Evolutionary conservation across 768 basidiomycete genomes (phyloP), one percentile per base, ranked within the genome.

Genomic region (Lentinula sp.): DNA sequence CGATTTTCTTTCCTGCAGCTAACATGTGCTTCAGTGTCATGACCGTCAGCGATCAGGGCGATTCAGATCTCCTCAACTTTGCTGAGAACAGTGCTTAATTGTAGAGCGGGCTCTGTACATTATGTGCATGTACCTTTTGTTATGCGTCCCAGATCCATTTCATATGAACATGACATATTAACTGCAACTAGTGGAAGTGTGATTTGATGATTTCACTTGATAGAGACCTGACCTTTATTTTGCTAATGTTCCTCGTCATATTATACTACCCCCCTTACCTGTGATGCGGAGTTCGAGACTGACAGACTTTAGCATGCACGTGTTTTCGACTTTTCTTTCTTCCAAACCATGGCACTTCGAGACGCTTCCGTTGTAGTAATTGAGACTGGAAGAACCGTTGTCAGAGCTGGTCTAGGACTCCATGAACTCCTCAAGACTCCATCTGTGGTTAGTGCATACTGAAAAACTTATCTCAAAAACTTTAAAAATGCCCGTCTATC

Each of bases 31-130:
- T 9, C 64, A 95, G 96, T 82, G 92, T 98, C 72, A 97, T 98
- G 95, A 95, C 95, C 66, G 86, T 99, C 76, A 81, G 85, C 67
- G 94, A 98, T 80, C 90, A 89, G 67, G 96, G 96, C 72, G 97
- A 98, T 80, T 95, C 93, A 65, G 96, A 98, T 75, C 82, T 99
- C 70, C 87, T 96, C 70, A 87, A 81, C 72, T 87, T 93, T 65
- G 88, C 91, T 62, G 92, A 93, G 79, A 86, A 81, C 51, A 82
- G 77, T 60, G 79, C 86, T 54, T 40, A 40, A 21, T 49, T 6
- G 34, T 21, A 10, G 16, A 43, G 2, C 6, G 13, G 42, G 42
- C 16, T 16, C 13, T 43, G 3, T 43, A 43, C 42, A 18, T 13
- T 35, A 52, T 52, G 51, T 16, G 13, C 51, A 52, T 52, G 51